phyloP scores from a whole-genome alignment of 108 stramenopile genomes.

The Aurantiochytrium sp. region DNA sequence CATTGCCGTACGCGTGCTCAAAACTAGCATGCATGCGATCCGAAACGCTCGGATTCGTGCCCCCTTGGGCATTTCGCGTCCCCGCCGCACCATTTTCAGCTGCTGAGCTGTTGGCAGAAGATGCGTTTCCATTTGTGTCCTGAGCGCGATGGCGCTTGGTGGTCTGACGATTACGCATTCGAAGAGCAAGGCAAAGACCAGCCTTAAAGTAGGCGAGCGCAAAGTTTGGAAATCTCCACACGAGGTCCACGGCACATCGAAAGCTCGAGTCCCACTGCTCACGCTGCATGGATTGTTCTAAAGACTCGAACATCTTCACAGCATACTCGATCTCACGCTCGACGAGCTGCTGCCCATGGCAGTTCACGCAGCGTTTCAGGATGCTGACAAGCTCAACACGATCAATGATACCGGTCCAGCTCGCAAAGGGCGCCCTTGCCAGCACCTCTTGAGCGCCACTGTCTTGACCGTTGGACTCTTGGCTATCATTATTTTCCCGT shows the following conservation, averaged over 20 bases:
- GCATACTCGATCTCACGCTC: background rate
- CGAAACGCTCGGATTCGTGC: background rate
- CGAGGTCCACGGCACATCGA: background rate
- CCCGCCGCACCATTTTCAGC: background rate
- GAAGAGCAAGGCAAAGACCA: background rate
- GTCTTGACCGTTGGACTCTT: background rate
- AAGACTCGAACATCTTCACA: background rate
- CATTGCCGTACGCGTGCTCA: background rate
- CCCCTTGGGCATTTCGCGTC: background rate
- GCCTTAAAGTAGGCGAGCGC: constrained; percentile 11
- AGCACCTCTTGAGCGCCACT: background rate
- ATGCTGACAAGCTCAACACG: background rate
- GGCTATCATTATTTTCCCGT: too few species aligned
- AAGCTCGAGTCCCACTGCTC: background rate
- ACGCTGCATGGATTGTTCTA: background rate
- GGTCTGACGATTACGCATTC: background rate
- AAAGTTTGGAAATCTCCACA: background rate
- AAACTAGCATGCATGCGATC: background rate
- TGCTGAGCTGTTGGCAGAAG: background rate
- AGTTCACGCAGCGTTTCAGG: background rate
- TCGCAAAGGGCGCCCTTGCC: background rate
- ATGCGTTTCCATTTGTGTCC: background rate
- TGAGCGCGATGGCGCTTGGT: background rate
- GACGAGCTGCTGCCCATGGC: background rate
- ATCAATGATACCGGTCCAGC: background rate